Evolutionary conservation across 2,329 filamentous ascomycete species (phyloP), one percentile per base, ranked within the genome.

Genomic region (Ambrosiella cleistominuta): DNA sequence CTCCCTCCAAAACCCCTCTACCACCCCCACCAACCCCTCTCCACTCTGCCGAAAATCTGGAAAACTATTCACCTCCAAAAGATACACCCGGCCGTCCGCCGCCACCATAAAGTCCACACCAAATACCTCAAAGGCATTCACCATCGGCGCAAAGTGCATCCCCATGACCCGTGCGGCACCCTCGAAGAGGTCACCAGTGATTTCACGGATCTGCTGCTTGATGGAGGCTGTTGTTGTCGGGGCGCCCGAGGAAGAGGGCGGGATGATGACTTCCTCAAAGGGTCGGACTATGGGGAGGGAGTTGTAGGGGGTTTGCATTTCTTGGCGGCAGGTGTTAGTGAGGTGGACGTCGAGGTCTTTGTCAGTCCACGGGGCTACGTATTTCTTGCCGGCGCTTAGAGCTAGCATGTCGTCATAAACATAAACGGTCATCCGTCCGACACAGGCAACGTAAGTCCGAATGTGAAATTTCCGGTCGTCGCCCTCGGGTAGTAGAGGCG

Each of bases 11-110:
- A 98, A 75, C 7, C 82, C 85, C 17, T 74, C 78, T 27, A 98
- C 83, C 45, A 97, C 70, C 0, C 72, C 78, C 66, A 77, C 80
- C 63, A 95, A 70, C 59, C 86, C 83, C 7, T 77, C 76, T 0
- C 88, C 89, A 13, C 89, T 95, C 78, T 97, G 91, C 66, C 79
- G 82, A 67, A 97, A 97, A 71, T 98, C 93, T 8, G 93, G 93
- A 70, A 95, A 98, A 0, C 91, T 88, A 72, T 98, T 98, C 38
- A 95, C 80, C 72, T 98, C 93, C 59, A 98, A 72, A 65, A 98
- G 68, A 81, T 83, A 96, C 2, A 81, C 79, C 2, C 66, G 75
- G 0, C 81, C 83, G 7, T 68, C 65, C 0, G 67, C 75, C 65
- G 89, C 87, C 8, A 96, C 82, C 65, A 98, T 69, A 67, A 93